A percentile compares a stretch with the other conserved stretches of the same genome.
phyloP scores from a whole-genome alignment of 257 asterid genomes.

The Fraxinus anomala region DNA sequence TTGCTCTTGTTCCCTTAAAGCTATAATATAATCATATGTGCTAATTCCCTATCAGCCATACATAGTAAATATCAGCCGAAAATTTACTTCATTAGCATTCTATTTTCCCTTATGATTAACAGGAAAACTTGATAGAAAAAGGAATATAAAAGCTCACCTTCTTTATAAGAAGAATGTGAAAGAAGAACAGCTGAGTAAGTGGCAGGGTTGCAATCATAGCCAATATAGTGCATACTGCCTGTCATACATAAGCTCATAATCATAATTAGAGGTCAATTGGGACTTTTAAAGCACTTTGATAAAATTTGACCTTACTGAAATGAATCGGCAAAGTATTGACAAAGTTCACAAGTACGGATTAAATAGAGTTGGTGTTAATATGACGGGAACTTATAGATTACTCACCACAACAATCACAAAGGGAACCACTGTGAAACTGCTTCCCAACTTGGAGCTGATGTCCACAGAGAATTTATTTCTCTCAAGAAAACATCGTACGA shows the following conservation, averaged over 20 bases:
- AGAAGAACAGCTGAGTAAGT: slow-evolving; percentile 92
- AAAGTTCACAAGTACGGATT: no score
- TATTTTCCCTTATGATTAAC: neutral
- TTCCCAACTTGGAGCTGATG: slow-evolving; percentile 84
- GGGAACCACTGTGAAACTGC: slow-evolving; percentile 92
- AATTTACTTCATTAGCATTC: neutral
- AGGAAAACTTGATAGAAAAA: slow-evolving; percentile 3
- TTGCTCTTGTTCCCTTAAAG: slow-evolving; percentile 95
- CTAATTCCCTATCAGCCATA: slow-evolving; percentile 72
- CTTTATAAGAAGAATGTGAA: slow-evolving; percentile 92
- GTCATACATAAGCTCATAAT: slow-evolving; percentile 2
- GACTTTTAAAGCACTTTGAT: neutral
- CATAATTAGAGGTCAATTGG: neutral
- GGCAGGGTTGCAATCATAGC: slow-evolving; percentile 99
- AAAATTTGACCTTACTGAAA: neutral
- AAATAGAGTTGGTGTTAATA: no score
- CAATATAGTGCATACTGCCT: slow-evolving; percentile 93
- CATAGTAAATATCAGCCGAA: slow-evolving; percentile 20
- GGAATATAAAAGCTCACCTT: slow-evolving; percentile 49
- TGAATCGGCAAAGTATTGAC: neutral
- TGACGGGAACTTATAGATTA: neutral
- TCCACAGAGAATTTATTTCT: slow-evolving; percentile 60
- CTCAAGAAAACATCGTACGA: slow-evolving; percentile 82
- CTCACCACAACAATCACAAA: slow-evolving; percentile 92
- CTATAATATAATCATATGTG: slow-evolving; percentile 94